A percentile compares a stretch with the other conserved stretches of the same genome.
Conservation (phyloP, 1,284 basidiomycete genomes). For the Sporisorium iseilematis-ciliati region DNA sequence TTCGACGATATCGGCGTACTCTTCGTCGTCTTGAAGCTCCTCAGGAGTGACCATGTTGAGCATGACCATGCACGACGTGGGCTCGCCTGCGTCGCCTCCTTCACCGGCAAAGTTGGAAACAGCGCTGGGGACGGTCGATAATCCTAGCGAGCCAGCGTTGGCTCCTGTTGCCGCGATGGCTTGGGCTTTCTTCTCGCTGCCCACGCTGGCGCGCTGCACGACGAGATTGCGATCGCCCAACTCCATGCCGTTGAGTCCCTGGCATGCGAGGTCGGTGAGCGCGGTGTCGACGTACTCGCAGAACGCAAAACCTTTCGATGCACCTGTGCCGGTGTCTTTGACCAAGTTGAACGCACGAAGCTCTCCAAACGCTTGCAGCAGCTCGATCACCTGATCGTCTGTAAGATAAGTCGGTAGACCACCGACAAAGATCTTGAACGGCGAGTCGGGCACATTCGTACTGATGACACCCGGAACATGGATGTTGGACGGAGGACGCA, state of each 20-base stretch:
- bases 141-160: constrained; percentile 68
- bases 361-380: constrained; percentile 96
- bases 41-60: constrained; percentile 98
- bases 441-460: constrained; percentile 95
- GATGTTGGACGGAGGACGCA: constrained; percentile 76
- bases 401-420: constrained; percentile 93
- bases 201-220: constrained; percentile 94
- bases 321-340: constrained; percentile 79
- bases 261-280: constrained; percentile 94
- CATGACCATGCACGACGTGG: constrained; percentile 88
- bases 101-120: constrained; percentile 69
- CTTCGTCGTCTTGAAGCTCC: constrained; percentile 88
- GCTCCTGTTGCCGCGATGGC: constrained; percentile 65
- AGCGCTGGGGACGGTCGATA: constrained; percentile 44
- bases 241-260: constrained; percentile 96
- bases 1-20: constrained; percentile 93
- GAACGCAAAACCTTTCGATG: constrained; percentile 92
- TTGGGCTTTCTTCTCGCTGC: constrained; percentile 70
- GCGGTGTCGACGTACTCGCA: constrained; percentile 93
- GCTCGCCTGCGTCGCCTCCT: constrained; percentile 60
- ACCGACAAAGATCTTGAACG: constrained; percentile 98
- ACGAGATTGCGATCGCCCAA: constrained; percentile 95
- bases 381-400: constrained; percentile 97
- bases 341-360: constrained; percentile 97
- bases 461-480: constrained; percentile 91